phyloP scores from a whole-genome alignment of 495 filamentous ascomycete species.

The Cercophora newfieldiana region DNA sequence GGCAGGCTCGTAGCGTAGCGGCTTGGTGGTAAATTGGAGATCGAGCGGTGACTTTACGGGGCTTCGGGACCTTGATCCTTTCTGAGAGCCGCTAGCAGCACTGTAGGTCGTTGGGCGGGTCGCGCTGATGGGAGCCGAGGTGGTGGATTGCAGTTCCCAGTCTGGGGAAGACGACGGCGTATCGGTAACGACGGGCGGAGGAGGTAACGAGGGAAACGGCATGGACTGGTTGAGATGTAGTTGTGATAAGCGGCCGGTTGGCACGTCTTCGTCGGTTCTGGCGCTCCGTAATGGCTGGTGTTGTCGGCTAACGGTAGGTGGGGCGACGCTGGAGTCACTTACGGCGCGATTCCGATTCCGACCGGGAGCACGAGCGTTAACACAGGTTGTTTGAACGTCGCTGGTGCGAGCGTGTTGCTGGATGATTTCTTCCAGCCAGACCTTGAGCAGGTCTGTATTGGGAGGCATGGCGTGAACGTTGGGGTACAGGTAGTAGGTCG shows the following conservation, averaged over 20 bases:
- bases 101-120: neutral
- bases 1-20: neutral
- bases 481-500: neutral
- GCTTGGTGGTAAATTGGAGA: neutral
- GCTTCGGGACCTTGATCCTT: neutral
- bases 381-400: too few species aligned
- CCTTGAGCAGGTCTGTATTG: neutral
- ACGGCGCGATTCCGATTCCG: neutral
- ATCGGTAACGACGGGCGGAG: neutral
- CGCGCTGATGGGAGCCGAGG: neutral
- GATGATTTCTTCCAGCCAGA: neutral
- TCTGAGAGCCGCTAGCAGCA: neutral
- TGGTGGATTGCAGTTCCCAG: neutral
- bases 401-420: neutral
- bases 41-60: slow-evolving; percentile 4
- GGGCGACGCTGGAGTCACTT: neutral
- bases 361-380: neutral
- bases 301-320: neutral
- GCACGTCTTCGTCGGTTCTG: neutral
- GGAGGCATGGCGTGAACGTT: neutral
- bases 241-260: neutral
- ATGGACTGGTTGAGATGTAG: neutral
- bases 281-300: neutral
- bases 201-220: neutral
- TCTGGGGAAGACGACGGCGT: neutral